phyloP scores from a whole-genome alignment of 768 basidiomycete genomes.

The Xerocomellus amylosporus region DNA sequence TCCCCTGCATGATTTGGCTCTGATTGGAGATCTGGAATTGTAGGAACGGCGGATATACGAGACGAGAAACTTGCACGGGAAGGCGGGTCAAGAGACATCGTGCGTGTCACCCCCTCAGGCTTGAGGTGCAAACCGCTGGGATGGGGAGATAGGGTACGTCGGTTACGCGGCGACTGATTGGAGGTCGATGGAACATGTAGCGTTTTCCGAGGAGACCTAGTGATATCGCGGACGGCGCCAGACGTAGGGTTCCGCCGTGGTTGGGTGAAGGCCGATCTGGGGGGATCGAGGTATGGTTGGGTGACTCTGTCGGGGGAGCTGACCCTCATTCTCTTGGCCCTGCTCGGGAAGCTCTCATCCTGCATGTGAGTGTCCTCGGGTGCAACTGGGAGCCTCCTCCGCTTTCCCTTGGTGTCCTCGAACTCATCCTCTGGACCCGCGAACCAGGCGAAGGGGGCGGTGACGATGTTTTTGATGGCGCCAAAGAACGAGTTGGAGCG shows the following conservation, averaged over 20 bases:
- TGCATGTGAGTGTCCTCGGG: slow-evolving; percentile 26
- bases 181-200: slow-evolving; percentile 31
- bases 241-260: slow-evolving; percentile 21
- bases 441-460: slow-evolving; percentile 58
- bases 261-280: slow-evolving; percentile 40
- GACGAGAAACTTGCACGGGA: slow-evolving; percentile 23
- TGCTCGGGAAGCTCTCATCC: slow-evolving; percentile 33
- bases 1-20: slow-evolving; percentile 19
- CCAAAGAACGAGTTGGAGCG: slow-evolving; percentile 61
- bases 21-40: slow-evolving; percentile 35
- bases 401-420: slow-evolving; percentile 52
- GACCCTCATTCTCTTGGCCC: slow-evolving; percentile 53
- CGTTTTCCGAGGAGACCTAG: slow-evolving; percentile 30
- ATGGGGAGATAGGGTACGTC: slow-evolving; percentile 44
- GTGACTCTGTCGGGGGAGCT: slow-evolving; percentile 45
- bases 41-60: slow-evolving; percentile 27
- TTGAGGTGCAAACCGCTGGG: slow-evolving; percentile 34
- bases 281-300: slow-evolving; percentile 54
- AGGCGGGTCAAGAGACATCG: slow-evolving; percentile 74
- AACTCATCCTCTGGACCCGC: slow-evolving; percentile 49
- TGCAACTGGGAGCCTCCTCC: slow-evolving; percentile 42
- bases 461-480: slow-evolving; percentile 63
- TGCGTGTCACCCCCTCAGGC: slow-evolving; percentile 44
- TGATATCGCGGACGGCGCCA: slow-evolving; percentile 21
- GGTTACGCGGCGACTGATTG: slow-evolving; percentile 34